Evolutionary conservation across 1,139 yeast species (phyloP).

Genomic region (Kodamaea derodonti): DNA sequence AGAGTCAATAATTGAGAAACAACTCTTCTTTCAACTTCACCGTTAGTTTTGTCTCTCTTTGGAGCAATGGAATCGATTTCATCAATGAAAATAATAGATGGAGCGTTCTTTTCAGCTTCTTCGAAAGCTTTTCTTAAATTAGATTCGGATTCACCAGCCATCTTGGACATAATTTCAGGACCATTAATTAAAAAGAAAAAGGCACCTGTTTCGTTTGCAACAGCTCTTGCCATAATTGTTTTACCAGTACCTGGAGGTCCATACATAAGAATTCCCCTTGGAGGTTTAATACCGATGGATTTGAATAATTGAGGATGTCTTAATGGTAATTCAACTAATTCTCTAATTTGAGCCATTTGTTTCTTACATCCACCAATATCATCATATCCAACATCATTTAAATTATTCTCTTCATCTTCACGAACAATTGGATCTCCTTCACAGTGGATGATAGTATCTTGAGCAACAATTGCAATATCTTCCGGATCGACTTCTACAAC

Average conservation of each 20-base stretch:
- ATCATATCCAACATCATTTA: constrained; percentile 97
- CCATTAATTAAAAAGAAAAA: constrained; percentile 97
- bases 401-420: constrained; percentile 95
- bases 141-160: constrained; percentile 99
- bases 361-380: constrained; percentile 99
- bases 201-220: constrained; percentile 98
- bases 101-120: constrained; percentile 97
- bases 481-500: constrained; percentile 98
- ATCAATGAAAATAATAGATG: constrained; percentile 94
- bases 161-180: constrained; percentile 99
- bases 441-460: constrained; percentile 95
- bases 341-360: constrained; percentile 98
- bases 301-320: constrained; percentile 97
- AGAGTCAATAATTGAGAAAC: constrained; percentile 94
- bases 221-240: constrained; percentile 99
- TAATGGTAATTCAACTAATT: constrained; percentile 91
- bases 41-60: constrained; percentile 98
- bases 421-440: constrained; percentile 99
- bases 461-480: constrained; percentile 96
- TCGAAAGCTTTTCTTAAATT: constrained; percentile 97
- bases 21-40: constrained; percentile 96
- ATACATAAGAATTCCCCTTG: constrained; percentile 93
- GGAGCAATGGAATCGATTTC: constrained; percentile 99
- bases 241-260: constrained; percentile 99
- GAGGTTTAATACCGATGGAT: constrained; percentile 96